Evolutionary conservation across 495 filamentous ascomycete species (phyloP), one percentile per base, ranked within the genome.

Genomic region (Thermothielavioides terrestris): DNA sequence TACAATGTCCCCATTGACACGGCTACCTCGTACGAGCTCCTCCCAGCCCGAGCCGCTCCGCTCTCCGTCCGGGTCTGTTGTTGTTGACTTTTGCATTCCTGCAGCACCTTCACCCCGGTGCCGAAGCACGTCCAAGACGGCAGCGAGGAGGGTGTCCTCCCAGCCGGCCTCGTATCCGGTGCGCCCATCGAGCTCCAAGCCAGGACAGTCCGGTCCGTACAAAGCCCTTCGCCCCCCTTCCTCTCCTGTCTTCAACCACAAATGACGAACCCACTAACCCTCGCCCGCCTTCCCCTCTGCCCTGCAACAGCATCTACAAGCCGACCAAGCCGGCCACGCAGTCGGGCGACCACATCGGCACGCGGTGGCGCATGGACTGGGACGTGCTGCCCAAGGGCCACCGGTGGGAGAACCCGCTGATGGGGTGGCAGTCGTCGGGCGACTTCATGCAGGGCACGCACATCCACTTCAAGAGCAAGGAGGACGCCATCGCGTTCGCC

Each of bases 361-460:
- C 85, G 57, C 80, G 87, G 55, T 99, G 92, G 92, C 85, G 86
- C 34, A 95, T 99, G 89, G 92, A 99, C 65, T 99, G 92, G 92
- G 92, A 99, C 69, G 77, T 91, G 36, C 70, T 95, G 26, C 72
- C 75, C 54, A 94, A 86, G 70, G 79, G 79, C 38, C 86, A 97
- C 67, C 81, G 92, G 60, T 97, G 92, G 92, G 92, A 99, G 77
- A 99, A 99, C 71, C 85, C 82, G 32, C 72, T 97, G 59, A 99
- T 97, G 80, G 92, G 92, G 25, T 99, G 94, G 94, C 89, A 96
- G 64, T 95, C 91, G 6, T 94, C 88, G 39, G 92, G 79, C 18
- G 92, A 99, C 69, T 73, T 74, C 57, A 85, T 97, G 86, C 89
- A 99, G 66, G 90, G 88, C 58, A 92, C 88, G 50, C 76, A 85